A percentile compares a stretch with the other conserved stretches of the same genome.
Conservation (phyloP, 805 yeast species). For the Yamadazyma paraphyllophila region DNA sequence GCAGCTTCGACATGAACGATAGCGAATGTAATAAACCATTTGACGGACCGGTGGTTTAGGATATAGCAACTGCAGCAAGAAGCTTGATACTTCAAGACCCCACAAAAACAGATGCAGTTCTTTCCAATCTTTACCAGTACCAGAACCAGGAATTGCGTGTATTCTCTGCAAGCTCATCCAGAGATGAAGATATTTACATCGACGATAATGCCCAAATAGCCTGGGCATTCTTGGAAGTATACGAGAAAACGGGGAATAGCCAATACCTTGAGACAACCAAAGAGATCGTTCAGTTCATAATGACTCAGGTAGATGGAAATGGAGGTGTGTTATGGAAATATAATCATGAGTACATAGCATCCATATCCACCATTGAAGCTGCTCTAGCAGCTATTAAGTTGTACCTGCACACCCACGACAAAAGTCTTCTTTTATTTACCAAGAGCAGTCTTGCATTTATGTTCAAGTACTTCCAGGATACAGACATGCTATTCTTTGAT, state of each 20-base stretch:
- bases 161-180: slow-evolving; percentile 22
- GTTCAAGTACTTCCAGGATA: slow-evolving; percentile 15
- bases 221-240: slow-evolving; percentile 28
- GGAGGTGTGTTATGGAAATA: slow-evolving; percentile 29
- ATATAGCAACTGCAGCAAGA: slow-evolving; percentile 25
- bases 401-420: slow-evolving; percentile 17
- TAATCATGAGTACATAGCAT: slow-evolving; percentile 22
- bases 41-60: slow-evolving; percentile 24
- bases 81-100: slow-evolving; percentile 15
- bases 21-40: slow-evolving; percentile 15
- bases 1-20: slow-evolving; percentile 19
- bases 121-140: slow-evolving; percentile 17
- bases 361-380: slow-evolving; percentile 29
- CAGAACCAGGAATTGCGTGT: slow-evolving; percentile 19
- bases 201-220: slow-evolving; percentile 30
- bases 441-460: slow-evolving; percentile 14
- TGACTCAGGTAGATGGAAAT: slow-evolving; percentile 20
- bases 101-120: slow-evolving; percentile 10
- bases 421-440: slow-evolving; percentile 16
- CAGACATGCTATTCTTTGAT: slow-evolving; percentile 24
- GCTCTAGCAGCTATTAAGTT: slow-evolving; percentile 26
- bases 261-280: slow-evolving; percentile 20
- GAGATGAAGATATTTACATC: slow-evolving; percentile 23
- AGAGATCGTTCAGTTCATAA: slow-evolving; percentile 16
- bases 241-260: slow-evolving; percentile 15